Evolutionary conservation across 805 yeast species (phyloP), one percentile per base, ranked within the genome.

Genomic region (Cyberlindnera japonica): DNA sequence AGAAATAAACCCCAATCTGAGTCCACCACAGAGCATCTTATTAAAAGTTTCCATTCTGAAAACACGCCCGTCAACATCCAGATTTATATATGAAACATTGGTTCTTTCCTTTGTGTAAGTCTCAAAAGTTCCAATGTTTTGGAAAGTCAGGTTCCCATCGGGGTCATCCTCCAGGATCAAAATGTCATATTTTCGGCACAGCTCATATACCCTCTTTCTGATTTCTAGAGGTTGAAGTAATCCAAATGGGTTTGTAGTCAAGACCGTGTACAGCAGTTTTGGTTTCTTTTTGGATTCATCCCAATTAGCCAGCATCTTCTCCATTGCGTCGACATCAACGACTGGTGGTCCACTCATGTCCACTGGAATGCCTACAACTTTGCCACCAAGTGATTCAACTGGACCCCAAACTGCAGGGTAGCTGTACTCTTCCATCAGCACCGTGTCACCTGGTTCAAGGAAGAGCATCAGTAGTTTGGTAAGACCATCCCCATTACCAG

Each of bases 11-110:
- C 93, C 89, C 27, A 80, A 58, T 55, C 95, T 71, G 18, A 78
- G 62, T 32, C 95, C 95, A 1, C 95, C 95, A 15, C 85, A 85
- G 46, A 83, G 65, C 36, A 79, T 76, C 62, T 85, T 85, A 33
- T 90, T 82, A 54, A 85, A 81, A 3, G 93, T 80, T 53, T 85
- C 95, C 48, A 85, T 71, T 45, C 93, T 68, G 33, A 86, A 58
- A 11, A 85, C 93, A 44, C 93, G 71, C 24, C 95, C 95, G 39
- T 81, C 88, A 16, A 65, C 63, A 59, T 85, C 95, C 41, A 81
- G 52, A 13, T 76, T 71, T 33, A 83, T 58, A 62, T 79, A 77
- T 6, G 85, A 75, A 3, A 20, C 24, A 3, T 24, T 23, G 1
- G 8, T 7, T 17, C 35, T 2, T 11, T 20, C 31, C 18, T n/a